These are phyloP conservation scores for Leishmania turanica DNA, from an alignment of 208 protist species.

Conservation along the genomic window DNA sequence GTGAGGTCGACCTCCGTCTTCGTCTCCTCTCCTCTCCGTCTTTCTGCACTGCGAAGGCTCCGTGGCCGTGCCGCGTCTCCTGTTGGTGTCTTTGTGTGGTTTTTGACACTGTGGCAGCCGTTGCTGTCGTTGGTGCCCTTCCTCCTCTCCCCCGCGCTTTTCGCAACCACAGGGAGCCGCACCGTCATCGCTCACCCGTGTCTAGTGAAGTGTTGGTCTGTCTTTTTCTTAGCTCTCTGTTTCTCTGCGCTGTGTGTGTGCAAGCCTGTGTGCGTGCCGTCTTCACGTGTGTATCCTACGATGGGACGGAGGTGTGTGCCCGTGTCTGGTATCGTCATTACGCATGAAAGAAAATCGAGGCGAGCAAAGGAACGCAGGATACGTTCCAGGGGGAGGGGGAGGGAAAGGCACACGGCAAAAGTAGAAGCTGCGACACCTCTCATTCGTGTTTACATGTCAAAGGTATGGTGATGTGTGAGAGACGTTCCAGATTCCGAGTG, in stretches of 20 bases:
- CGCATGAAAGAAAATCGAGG: neutral
- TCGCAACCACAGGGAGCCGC: neutral
- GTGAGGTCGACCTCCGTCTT: neutral
- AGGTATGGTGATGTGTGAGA: neutral
- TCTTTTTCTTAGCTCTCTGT: too few relatives aligned
- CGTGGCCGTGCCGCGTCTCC: neutral
- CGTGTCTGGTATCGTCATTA: neutral
- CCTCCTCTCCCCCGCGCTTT: neutral
- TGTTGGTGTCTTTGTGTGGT: neutral
- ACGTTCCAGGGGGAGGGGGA: neutral
- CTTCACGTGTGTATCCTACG: neutral
- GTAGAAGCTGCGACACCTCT: neutral
- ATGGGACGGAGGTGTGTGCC: neutral
- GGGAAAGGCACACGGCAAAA: neutral
- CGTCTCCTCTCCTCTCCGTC: neutral
- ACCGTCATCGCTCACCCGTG: neutral
- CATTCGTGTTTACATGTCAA: neutral
- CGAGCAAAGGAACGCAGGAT: neutral
- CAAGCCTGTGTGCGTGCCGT: neutral
- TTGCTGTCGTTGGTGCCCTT: neutral
- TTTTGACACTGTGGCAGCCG: neutral
- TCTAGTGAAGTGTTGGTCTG: neutral
- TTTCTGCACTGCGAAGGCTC: neutral
- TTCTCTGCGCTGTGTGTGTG: neutral
- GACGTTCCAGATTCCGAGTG: neutral